Evolutionary conservation across 2,329 filamentous ascomycete genomes (phyloP), one percentile per base, ranked within the genome.

Genomic region (Zymoseptoria crescenta): DNA sequence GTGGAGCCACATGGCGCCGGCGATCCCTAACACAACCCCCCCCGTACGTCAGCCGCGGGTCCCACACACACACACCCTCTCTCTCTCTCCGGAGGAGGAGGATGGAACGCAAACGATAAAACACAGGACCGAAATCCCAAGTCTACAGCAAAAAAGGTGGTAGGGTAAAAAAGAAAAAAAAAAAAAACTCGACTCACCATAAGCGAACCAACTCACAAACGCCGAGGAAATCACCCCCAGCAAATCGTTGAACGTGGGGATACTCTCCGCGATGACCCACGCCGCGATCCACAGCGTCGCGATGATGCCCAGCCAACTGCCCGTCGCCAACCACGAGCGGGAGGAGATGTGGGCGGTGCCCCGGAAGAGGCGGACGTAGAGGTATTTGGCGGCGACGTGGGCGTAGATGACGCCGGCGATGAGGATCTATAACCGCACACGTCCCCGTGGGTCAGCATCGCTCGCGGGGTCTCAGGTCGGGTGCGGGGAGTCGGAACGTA

Each of bases 381-480:
- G 76, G 66, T 87, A 87, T 65, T 87, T 87, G 54, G 79, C 79
- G 1, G 84, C 84, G 4, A 88, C 82, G 62, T 87, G 84, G 10
- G 81, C 85, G 53, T 88, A 87, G 59, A 89, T 86, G 4, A 88
- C 84, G 56, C 86, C 87, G 0, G 86, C 84, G 54, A 89, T 83
- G 55, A 89, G 76, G 56, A 89, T 88, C n/a, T n/a, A n/a, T n/a
- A n/a, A n/a, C n/a, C n/a, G n/a, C n/a, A n/a, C n/a, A n/a, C n/a
- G n/a, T n/a, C n/a, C n/a, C n/a, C n/a, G n/a, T n/a, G n/a, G n/a
- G n/a, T n/a, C n/a, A n/a, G n/a, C n/a, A n/a, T n/a, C n/a, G n/a
- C n/a, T n/a, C n/a, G n/a, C n/a, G n/a, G n/a, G n/a, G n/a, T n/a
- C n/a, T n/a, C n/a, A n/a, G n/a, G n/a, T n/a, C n/a, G n/a, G n/a